Evolutionary conservation across 2,329 filamentous ascomycete genomes (phyloP), one percentile per base, ranked within the genome.

Genomic region (Curvularia spicifera): DNA sequence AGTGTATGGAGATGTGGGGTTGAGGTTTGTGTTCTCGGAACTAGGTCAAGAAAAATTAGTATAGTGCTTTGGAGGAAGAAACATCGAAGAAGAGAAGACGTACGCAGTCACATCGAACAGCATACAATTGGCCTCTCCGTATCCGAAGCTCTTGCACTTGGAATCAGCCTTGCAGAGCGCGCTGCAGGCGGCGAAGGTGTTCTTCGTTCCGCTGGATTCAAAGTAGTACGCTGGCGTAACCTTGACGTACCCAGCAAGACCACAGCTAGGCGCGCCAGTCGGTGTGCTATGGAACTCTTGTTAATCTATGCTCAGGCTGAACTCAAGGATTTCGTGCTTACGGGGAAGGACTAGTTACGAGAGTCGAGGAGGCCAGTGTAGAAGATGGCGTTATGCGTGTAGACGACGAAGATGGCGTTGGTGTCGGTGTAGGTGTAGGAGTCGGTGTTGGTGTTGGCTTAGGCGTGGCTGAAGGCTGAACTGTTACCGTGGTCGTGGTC

Each of bases 101-200:
- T 70, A 74, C 71, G 67, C 70, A 45, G 53, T 40, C 4, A 74
- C 69, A 43, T 68, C 68, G 52, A 74, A 74, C 5, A 74, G 61
- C 68, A 74, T 69, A 64, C 72, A 74, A 47, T 74, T 73, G 15
- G 71, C 66, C 43, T 74, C 71, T 28, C 72, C 72, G 37, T 73
- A 74, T 20, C 70, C 72, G 29, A 73, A 74, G 42, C 65, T 68
- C 60, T 69, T 68, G 61, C 72, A 74, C 29, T 71, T 69, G 10
- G 61, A 56, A 48, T 74, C 72, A 9, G 71, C 72, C 44, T 71
- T 71, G 67, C 72, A 74, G 39, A 70, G 68, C 2, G 66, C 68
- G 29, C 63, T 64, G 61, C 72, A 74, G 9, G 68, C 65, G 2
- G 64, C 48, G 47, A 66, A 74, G 7, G 65, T 74, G 59, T 73